A percentile compares a stretch with the other conserved stretches of the same genome.
phyloP scores from a whole-genome alignment of 2,329 filamentous ascomycete species.

The Hypoxylon sp. region DNA sequence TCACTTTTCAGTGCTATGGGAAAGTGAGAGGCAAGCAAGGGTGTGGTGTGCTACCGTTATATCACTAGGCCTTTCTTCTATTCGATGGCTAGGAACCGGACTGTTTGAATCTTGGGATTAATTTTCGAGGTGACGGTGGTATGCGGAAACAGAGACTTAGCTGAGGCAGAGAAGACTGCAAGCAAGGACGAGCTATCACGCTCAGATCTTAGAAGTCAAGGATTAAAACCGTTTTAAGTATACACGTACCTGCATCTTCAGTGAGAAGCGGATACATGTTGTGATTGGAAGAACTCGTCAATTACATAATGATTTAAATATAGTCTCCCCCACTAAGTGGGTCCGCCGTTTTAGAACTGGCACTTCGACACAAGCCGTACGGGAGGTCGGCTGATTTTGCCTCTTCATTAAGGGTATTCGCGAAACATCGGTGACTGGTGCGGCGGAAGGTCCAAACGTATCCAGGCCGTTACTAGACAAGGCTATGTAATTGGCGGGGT shows the following conservation, averaged over 20 bases:
- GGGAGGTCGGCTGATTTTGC: constrained; percentile 1
- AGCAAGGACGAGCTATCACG: background rate
- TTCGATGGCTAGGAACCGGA: too few species aligned
- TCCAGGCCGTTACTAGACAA: background rate
- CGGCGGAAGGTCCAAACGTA: constrained; percentile 9
- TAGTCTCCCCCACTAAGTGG: background rate
- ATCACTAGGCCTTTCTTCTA: too few species aligned
- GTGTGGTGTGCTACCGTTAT: background rate
- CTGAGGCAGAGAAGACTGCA: background rate
- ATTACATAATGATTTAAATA: constrained; percentile 5
- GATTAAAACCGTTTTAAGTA: background rate
- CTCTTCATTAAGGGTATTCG: background rate
- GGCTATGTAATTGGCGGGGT: constrained; percentile 21
- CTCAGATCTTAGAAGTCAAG: background rate
- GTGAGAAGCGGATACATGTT: too few species aligned
- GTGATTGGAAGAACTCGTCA: background rate
- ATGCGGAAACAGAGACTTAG: background rate
- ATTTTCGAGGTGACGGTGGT: background rate
- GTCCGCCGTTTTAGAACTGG: background rate
- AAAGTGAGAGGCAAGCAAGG: background rate
- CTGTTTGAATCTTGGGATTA: background rate
- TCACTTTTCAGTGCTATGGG: background rate
- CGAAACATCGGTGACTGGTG: background rate
- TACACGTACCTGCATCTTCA: background rate
- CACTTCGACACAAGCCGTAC: background rate